Percentiles rank a stretch among this genome's conserved stretches.
Evolutionary conservation across 106 monocot genomes (phyloP).

Genomic region (Alisma plantagoaquatica): DNA sequence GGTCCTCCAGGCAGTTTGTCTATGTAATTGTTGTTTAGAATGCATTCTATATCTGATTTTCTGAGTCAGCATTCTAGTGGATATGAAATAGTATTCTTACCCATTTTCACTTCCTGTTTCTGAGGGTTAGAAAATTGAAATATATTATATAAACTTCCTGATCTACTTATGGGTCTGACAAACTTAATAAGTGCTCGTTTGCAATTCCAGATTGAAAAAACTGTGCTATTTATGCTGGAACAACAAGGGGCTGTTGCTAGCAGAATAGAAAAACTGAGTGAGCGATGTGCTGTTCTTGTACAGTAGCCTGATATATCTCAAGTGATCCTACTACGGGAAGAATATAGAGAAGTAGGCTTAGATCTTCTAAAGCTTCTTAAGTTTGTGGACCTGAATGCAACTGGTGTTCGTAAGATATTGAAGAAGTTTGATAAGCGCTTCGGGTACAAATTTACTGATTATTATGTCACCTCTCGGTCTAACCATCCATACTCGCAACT

Average conservation of each 20-base stretch:
- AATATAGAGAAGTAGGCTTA: constrained; percentile 53
- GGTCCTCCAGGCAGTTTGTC: too few species aligned
- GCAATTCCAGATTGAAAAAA: constrained; percentile 77
- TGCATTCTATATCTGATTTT: too few species aligned
- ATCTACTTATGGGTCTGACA: too few species aligned
- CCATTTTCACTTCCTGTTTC: too few species aligned
- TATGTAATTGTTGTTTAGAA: too few species aligned
- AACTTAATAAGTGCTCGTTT: too few species aligned
- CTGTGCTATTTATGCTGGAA: constrained; percentile 75
- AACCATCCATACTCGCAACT: constrained; percentile 97
- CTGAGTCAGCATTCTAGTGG: too few species aligned
- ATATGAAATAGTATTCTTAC: too few species aligned
- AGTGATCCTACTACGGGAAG: constrained; percentile 51
- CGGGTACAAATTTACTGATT: constrained; percentile 77
- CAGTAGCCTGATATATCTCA: constrained; percentile 58
- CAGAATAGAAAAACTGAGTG: constrained; percentile 52
- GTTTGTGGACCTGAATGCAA: constrained; percentile 88
- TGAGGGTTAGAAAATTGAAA: too few species aligned
- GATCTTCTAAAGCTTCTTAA: constrained; percentile 84
- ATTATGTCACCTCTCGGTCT: constrained; percentile 66
- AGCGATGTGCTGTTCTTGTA: constrained; percentile 35
- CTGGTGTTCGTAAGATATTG: constrained; percentile 86
- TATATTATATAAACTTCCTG: too few species aligned
- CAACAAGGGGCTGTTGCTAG: constrained; percentile 81
- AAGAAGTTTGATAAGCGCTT: constrained; percentile 98